phyloP scores from a whole-genome alignment of 148 eudicot species.

The Heliosperma pusillum region DNA sequence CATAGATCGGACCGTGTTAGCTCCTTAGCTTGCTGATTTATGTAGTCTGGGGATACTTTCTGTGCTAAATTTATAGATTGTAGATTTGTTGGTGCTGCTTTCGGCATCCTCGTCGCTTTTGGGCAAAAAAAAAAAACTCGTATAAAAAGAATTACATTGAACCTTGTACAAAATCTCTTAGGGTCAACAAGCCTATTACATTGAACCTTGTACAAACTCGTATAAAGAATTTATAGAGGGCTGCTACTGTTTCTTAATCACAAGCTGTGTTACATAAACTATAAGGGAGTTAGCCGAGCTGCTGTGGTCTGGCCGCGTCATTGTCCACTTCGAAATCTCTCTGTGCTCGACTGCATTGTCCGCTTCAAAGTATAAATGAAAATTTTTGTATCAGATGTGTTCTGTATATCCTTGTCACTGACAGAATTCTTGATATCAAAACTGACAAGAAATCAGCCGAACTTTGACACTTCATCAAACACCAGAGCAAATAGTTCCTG shows the following conservation, averaged over 20 bases:
- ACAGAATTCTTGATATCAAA: background rate
- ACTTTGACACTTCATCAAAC: conserved; percentile 13
- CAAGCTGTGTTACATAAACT: background rate
- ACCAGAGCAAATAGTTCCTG: conserved; percentile 22
- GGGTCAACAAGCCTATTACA: background rate
- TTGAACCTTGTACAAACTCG: too few species aligned
- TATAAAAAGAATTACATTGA: background rate
- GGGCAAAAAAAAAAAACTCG: too few species aligned
- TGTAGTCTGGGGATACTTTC: too few species aligned
- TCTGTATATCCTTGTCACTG: background rate
- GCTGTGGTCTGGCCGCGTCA: background rate
- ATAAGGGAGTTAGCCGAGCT: background rate
- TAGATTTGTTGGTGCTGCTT: too few species aligned
- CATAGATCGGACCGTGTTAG: too few species aligned
- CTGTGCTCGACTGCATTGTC: background rate
- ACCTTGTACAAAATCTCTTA: background rate
- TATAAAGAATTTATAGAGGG: too few species aligned
- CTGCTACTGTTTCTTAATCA: background rate
- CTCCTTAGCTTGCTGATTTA: too few species aligned
- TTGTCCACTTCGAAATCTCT: too few species aligned
- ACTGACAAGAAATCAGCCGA: conserved; percentile 1
- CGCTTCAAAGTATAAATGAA: background rate
- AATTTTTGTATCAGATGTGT: background rate
- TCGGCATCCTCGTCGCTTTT: too few species aligned
- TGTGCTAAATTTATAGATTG: too few species aligned